Evolutionary conservation across 2,329 filamentous ascomycete species (phyloP), one percentile per base, ranked within the genome.

Genomic region (Setomelanomma holmii): DNA sequence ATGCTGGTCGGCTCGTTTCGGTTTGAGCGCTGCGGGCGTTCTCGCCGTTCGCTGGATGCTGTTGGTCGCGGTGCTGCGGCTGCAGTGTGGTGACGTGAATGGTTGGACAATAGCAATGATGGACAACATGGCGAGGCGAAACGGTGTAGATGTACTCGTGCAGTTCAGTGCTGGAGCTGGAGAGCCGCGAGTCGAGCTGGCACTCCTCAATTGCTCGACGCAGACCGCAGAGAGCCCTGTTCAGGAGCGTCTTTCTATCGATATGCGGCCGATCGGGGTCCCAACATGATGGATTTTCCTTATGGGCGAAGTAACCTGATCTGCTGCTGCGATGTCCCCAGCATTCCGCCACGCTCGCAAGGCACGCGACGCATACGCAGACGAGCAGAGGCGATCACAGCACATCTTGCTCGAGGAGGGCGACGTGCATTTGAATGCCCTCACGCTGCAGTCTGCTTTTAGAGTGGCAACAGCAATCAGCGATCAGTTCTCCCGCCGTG

Each of bases 11-110:
- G 49, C 55, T 60, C 55, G 58, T 54, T 55, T 63, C 55, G 56
- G 63, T 63, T 67, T 70, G 68, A 72, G 68, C 67, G 66, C 46
- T 67, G 53, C 58, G 56, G 61, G 55, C 49, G 53, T 46, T 51
- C 3, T 42, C 33, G 36, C 56, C 53, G 50, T 45, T 42, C 40
- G 45, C 36, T n/a, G 44, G 12, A 11, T 19, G 33, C 49, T 22
- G 38, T 41, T 44, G 40, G 14, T 45, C 34, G 35, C 14, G 27
- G 14, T 38, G 34, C 7, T 19, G 17, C 2, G n/a, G 36, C 53
- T 51, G 56, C 56, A 53, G 47, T 47, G 53, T 64, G 53, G 58
- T 67, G 61, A 63, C 62, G 65, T 64, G 58, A 38, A 51, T 45
- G 34, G 46, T 16, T 40, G 42, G 39, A 45, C 34, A 45, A 41